Evolutionary conservation across 2,329 filamentous ascomycete genomes (phyloP).

Genomic region (Uncinocarpus reesii): DNA sequence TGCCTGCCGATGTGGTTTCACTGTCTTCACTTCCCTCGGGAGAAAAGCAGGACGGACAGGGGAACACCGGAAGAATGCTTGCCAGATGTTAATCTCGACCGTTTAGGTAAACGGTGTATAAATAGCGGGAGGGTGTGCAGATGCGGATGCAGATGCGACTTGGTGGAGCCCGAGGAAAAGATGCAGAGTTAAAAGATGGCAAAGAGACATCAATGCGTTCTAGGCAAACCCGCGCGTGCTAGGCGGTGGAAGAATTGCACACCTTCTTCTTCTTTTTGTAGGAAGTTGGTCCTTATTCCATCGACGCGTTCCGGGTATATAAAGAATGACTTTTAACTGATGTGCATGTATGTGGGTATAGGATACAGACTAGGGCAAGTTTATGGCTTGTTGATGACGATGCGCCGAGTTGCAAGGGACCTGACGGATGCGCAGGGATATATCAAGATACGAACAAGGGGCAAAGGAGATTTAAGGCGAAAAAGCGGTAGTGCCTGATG

Average conservation of each 20-base stretch:
- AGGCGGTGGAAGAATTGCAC: conserved; percentile 1
- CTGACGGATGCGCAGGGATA: conserved; percentile 12
- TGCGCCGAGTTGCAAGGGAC: conserved; percentile 11
- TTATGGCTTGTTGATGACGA: conserved; percentile 5
- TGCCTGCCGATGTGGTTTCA: background rate
- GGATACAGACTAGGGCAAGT: conserved; percentile 6
- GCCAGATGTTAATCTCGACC: conserved; percentile 10
- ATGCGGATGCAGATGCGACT: conserved; percentile 4
- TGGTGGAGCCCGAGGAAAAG: conserved; percentile 10
- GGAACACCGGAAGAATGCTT: conserved; percentile 5
- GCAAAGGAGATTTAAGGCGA: conserved; percentile 5
- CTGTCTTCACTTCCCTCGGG: background rate
- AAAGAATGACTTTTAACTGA: conserved; percentile 4
- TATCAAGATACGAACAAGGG: conserved; percentile 11
- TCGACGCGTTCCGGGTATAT: background rate
- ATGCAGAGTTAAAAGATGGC: conserved; percentile 10
- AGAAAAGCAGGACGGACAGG: conserved; percentile 1
- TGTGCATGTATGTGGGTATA: conserved; percentile 11
- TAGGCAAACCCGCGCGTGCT: conserved; percentile 4
- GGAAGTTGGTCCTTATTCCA: conserved; percentile 1
- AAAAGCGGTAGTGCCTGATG: conserved; percentile 10
- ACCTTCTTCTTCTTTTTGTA: background rate
- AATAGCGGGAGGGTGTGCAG: conserved; percentile 2
- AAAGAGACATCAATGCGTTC: conserved; percentile 3
- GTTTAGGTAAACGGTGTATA: conserved; percentile 4